Base-by-base conservation (phyloP, 2,329 filamentous ascomycete genomes). In the Cordyceps fumosorosea region DNA sequence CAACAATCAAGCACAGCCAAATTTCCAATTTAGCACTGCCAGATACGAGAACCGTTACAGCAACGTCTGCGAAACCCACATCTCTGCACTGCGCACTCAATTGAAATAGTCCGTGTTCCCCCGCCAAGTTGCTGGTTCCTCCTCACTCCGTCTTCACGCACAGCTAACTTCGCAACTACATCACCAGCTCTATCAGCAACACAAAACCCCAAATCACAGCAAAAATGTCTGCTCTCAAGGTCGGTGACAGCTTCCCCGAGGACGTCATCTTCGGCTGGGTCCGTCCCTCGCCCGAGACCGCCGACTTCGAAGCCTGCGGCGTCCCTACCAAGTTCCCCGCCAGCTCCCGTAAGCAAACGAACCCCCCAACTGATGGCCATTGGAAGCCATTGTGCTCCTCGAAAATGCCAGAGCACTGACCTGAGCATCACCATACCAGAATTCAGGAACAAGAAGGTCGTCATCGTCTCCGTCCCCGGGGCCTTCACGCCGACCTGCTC, bases 401-500 rank as follows among this genome's bases (percentile, higher is more conserved):
- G n/a, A 50, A 10, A 24, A 29, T 4, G 5, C n/a, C 51, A 47
- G 14, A 1, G 1, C 10, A 18, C 42, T 47, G n/a, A 61, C 34
- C 3, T 42, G 37, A 16, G 4, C 42, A 26, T n/a, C 24, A 18
- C 40, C 32, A 6, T 8, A 37, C 3, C 69, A 83, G 82, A 84
- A 65, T 81, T 82, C 77, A 76, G 79, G 72, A 72, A 77, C 72
- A 84, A 84, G 72, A 85, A 84, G 73, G 75, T 81, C 60, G 77
- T 84, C 68, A 70, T 85, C 66, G 80, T 85, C 69, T 77, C 82
- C 65, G 80, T 85, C 58, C 81, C 79, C 76, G 87, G 88, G 67
- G 90, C 90, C 69, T 96, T 96, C 83, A 96, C 91, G 48, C 91
- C 91, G 32, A 89, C 89, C 69, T 96, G 92, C 85, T 89, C 90